Evolutionary conservation across 2,329 filamentous ascomycete species (phyloP).

Genomic region (Calonectria henricotiae): DNA sequence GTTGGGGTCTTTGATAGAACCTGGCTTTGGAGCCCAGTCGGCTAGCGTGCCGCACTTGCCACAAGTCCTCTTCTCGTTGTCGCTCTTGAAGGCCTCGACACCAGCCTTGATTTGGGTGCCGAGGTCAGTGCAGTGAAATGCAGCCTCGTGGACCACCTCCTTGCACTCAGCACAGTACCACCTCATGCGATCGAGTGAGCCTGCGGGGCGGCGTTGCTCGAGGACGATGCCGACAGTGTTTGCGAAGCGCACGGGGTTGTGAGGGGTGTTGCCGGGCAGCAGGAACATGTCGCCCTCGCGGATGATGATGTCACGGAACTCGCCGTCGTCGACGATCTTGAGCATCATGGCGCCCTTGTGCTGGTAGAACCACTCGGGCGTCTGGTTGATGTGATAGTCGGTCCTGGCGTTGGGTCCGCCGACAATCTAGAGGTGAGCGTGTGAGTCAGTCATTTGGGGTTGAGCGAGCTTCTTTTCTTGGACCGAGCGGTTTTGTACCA

Average conservation of each 20-base stretch:
- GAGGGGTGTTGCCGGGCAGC: conserved; percentile 93
- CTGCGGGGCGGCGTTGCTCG: conserved; percentile 84
- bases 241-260: conserved; percentile 94
- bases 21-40: conserved; percentile 76
- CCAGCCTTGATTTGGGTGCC: conserved; percentile 96
- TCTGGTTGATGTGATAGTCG: conserved; percentile 98
- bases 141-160: conserved; percentile 85
- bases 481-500: conserved; percentile 68
- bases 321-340: conserved; percentile 83
- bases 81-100: conserved; percentile 84
- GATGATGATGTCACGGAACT: conserved; percentile 90
- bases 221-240: conserved; percentile 95
- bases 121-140: conserved; percentile 90
- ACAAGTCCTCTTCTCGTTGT: conserved; percentile 81
- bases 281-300: conserved; percentile 95
- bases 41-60: conserved; percentile 83
- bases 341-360: conserved; percentile 94
- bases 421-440: conserved; percentile 76
- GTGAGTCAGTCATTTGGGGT: conserved; percentile 15
- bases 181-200: conserved; percentile 82
- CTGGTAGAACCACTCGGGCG: conserved; percentile 98
- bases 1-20: conserved; percentile 75
- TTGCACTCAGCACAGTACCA: conserved; percentile 89
- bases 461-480: conserved; percentile 2
- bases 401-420: conserved; percentile 96